Evolutionary conservation across 192 early-diverging fungal species (phyloP).

Genomic region (Radiomyces spectabilis): DNA sequence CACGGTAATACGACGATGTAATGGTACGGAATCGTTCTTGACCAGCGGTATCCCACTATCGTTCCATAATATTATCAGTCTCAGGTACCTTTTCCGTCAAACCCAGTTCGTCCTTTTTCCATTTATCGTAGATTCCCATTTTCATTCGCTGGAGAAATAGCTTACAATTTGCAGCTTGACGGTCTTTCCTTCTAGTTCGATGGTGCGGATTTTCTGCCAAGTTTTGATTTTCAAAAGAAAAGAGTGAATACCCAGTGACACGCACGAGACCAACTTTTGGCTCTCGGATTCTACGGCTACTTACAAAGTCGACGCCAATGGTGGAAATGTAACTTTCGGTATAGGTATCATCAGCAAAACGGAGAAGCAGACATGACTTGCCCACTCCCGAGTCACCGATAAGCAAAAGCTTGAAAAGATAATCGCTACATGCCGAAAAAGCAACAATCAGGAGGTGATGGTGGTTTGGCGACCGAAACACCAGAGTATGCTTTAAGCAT

Average conservation of each 20-base stretch:
- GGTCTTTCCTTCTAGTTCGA: slow-evolving; percentile 95
- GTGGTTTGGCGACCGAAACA: not conserved
- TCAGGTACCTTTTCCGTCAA: too few relatives aligned
- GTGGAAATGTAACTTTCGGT: slow-evolving; percentile 97
- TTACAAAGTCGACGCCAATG: slow-evolving; percentile 97
- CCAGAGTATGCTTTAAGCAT: not conserved
- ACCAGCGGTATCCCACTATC: slow-evolving; percentile 93
- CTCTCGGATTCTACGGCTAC: too few relatives aligned
- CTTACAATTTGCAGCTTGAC: slow-evolving; percentile 94
- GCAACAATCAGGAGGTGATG: not conserved
- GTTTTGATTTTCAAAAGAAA: slow-evolving; percentile 12
- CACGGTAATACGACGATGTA: slow-evolving; percentile 94
- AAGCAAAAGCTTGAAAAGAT: slow-evolving; percentile 95
- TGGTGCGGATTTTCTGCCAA: slow-evolving; percentile 93
- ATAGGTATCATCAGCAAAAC: slow-evolving; percentile 98
- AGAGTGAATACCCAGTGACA: not conserved
- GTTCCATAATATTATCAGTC: too few relatives aligned
- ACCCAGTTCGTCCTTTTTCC: too few relatives aligned
- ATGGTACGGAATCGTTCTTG: slow-evolving; percentile 99
- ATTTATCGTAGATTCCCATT: too few relatives aligned
- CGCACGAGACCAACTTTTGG: not conserved
- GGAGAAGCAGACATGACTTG: slow-evolving; percentile 92
- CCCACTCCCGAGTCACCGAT: slow-evolving; percentile 99
- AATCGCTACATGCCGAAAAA: slow-evolving; percentile 60
- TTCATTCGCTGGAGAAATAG: not conserved